Evolutionary conservation across 1,284 basidiomycete species (phyloP).

Genomic region (Apiotrichum sp.): DNA sequence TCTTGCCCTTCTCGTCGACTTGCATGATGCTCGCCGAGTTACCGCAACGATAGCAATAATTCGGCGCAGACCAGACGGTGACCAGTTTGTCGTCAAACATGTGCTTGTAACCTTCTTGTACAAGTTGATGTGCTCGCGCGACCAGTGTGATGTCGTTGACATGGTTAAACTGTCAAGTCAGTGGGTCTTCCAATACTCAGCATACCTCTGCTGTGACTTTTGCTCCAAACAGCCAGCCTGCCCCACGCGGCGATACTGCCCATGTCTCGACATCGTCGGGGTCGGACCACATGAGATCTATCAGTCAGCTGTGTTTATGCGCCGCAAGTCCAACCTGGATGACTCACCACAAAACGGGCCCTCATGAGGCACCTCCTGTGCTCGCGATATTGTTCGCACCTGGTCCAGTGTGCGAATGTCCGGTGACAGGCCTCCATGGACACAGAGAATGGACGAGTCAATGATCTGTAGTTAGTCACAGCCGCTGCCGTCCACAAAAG

Average conservation of each 20-base stretch:
- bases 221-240: slow-evolving; percentile 88
- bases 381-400: slow-evolving; percentile 80
- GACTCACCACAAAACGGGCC: slow-evolving; percentile 87
- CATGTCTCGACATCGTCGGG: slow-evolving; percentile 93
- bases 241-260: slow-evolving; percentile 90
- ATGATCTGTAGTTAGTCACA: slow-evolving; percentile 61
- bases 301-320: not conserved
- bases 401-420: slow-evolving; percentile 90
- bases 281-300: slow-evolving; percentile 96
- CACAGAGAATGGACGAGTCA: slow-evolving; percentile 82
- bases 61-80: slow-evolving; percentile 96
- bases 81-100: slow-evolving; percentile 94
- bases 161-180: slow-evolving; percentile 69
- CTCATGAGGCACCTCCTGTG: slow-evolving; percentile 94
- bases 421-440: slow-evolving; percentile 86
- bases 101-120: slow-evolving; percentile 95
- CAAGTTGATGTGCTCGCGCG: slow-evolving; percentile 88
- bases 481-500: not conserved
- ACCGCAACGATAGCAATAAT: slow-evolving; percentile 98
- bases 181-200: too few species aligned
- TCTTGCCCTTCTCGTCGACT: slow-evolving; percentile 54
- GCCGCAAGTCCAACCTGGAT: not conserved
- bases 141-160: slow-evolving; percentile 77
- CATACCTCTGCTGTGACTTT: slow-evolving; percentile 76
- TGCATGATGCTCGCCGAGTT: slow-evolving; percentile 99